Conservation (phyloP, 2,329 filamentous ascomycete genomes). For the Colletotrichum siamense region DNA sequence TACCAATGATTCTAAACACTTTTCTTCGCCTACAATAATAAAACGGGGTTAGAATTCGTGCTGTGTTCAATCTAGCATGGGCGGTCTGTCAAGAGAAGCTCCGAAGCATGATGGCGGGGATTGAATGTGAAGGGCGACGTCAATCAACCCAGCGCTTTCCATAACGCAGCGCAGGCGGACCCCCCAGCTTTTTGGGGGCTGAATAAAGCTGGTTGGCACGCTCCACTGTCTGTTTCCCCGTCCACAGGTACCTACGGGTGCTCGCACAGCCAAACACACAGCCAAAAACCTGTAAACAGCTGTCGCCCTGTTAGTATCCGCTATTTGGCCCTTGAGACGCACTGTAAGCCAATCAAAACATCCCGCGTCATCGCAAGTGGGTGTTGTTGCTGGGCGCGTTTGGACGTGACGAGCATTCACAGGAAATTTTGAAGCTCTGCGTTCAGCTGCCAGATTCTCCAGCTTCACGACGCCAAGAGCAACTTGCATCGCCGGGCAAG, state of each 20-base stretch:
- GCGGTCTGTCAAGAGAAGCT: neutral
- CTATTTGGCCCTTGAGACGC: neutral
- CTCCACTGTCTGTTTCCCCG: neutral
- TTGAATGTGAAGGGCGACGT: neutral
- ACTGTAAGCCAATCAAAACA: neutral
- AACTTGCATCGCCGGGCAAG: constrained; percentile 11
- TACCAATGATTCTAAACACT: neutral
- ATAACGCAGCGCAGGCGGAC: too few species aligned
- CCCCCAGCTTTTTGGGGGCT: neutral
- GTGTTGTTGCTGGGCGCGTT: constrained; percentile 33
- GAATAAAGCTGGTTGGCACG: neutral
- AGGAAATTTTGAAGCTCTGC: constrained; percentile 18
- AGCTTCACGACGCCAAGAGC: constrained; percentile 4
- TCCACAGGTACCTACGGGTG: neutral
- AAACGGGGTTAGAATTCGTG: neutral
- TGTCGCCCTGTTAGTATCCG: constrained; percentile 5
- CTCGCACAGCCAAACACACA: neutral
- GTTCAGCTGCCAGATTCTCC: constrained; percentile 2
- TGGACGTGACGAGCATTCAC: constrained; percentile 40
- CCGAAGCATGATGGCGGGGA: neutral
- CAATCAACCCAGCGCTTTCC: neutral
- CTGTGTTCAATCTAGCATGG: neutral
- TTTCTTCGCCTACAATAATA: neutral
- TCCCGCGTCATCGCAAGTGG: neutral
- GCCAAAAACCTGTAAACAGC: neutral